A percentile compares a stretch with the other conserved stretches of the same genome.
Evolutionary conservation across 2,329 filamentous ascomycete species (phyloP).

Genomic region (Paraconiothyrium sp.): DNA sequence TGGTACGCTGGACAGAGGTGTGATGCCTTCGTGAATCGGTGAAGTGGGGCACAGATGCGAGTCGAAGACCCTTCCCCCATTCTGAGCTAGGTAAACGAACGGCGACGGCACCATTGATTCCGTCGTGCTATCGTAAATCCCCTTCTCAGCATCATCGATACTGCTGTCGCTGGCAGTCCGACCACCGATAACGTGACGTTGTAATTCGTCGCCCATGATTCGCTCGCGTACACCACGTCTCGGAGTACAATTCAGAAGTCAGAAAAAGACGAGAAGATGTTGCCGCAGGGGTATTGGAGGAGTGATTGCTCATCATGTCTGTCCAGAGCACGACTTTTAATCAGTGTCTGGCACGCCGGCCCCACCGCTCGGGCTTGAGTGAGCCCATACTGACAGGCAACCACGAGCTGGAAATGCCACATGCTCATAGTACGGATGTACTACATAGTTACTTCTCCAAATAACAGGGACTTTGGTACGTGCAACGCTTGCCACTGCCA

Average conservation of each 20-base stretch:
- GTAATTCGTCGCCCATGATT: constrained; percentile 36
- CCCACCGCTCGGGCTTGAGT: constrained; percentile 30
- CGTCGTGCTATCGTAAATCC: constrained; percentile 39
- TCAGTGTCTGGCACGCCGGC: constrained; percentile 31
- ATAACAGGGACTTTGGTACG: constrained; percentile 8
- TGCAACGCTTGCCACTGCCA: constrained; percentile 7
- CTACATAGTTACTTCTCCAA: constrained; percentile 13
- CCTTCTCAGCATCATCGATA: constrained; percentile 46
- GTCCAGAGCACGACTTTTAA: constrained; percentile 39
- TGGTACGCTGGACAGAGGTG: constrained; percentile 43
- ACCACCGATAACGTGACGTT: constrained; percentile 24
- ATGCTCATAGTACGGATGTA: constrained; percentile 13
- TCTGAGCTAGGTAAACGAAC: constrained; percentile 39
- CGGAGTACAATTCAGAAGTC: constrained; percentile 18
- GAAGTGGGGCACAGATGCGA: constrained; percentile 31
- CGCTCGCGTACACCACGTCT: constrained; percentile 14
- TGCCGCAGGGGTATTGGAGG: constrained; percentile 33
- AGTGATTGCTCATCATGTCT: constrained; percentile 22
- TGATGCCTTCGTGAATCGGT: constrained; percentile 47
- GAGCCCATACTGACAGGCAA: not conserved
- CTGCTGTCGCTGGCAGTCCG: constrained; percentile 32
- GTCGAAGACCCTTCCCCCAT: constrained; percentile 21
- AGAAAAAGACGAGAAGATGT: constrained; percentile 30
- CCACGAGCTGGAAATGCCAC: constrained; percentile 7
- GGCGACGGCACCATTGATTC: constrained; percentile 34